A percentile compares a stretch with the other conserved stretches of the same genome.
These are phyloP conservation scores for Penicillium arizonense DNA, from an alignment of 495 filamentous ascomycete genomes.

Conservation along the genomic window DNA sequence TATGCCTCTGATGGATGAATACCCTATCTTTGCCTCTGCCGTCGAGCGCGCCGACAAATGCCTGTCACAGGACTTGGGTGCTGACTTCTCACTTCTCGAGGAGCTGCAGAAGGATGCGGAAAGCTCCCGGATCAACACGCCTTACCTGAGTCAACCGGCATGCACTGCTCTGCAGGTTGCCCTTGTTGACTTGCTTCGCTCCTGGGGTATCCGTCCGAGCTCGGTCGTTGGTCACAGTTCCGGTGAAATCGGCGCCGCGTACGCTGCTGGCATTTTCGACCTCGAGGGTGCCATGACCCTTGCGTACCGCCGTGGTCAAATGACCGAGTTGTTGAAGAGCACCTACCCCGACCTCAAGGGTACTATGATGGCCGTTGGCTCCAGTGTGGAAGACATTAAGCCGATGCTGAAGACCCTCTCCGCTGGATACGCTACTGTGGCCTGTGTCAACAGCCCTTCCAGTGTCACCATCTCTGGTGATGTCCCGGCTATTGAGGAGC, in stretches of 20 bases:
- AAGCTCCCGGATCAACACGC: conserved; percentile 15
- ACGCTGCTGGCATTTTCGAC: conserved; percentile 26
- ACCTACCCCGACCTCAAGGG: conserved; percentile 8
- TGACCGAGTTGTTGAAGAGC: conserved; percentile 15
- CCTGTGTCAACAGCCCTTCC: conserved; percentile 33
- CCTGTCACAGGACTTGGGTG: conserved; percentile 14
- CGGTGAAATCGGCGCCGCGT: conserved; percentile 44
- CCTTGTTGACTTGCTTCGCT: conserved; percentile 30
- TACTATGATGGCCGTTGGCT: conserved; percentile 14
- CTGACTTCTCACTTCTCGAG: conserved; percentile 19
- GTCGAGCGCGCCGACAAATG: conserved; percentile 14
- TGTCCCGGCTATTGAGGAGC: conserved; percentile 7
- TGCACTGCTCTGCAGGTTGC: conserved; percentile 39
- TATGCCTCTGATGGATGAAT: conserved; percentile 24
- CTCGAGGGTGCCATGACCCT: conserved; percentile 27
- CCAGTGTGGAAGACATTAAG: neutral
- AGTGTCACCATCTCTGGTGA: conserved; percentile 31
- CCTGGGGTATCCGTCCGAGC: conserved; percentile 28
- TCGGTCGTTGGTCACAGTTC: conserved; percentile 37
- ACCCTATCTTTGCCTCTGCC: conserved; percentile 20
- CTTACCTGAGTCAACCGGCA: conserved; percentile 29
- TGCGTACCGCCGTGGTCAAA: conserved; percentile 36
- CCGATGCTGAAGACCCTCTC: neutral
- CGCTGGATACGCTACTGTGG: conserved; percentile 16
- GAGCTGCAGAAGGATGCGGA: conserved; percentile 6